Percentiles rank a stretch among this genome's conserved stretches.
Evolutionary conservation across 306 rosid species (phyloP).

Genomic region (Vigna hirtella): DNA sequence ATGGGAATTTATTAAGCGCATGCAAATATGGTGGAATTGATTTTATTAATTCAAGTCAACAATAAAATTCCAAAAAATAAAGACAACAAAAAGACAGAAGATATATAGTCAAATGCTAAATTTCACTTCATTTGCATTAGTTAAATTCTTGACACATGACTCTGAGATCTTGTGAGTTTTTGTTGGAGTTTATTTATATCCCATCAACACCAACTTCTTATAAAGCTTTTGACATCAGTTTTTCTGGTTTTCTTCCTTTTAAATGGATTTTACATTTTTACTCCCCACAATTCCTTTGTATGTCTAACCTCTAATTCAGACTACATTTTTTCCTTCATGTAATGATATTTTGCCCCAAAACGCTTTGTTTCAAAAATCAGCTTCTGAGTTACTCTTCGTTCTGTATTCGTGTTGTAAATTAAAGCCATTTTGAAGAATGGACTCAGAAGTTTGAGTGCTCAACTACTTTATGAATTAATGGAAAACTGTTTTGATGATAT

Average conservation of each 20-base stretch:
- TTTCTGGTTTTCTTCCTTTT: neutral
- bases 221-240: conserved; percentile 14
- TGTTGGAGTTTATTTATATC: conserved; percentile 29
- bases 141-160: conserved; percentile 48
- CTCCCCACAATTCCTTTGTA: conserved; percentile 30
- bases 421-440: neutral
- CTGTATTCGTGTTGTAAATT: neutral
- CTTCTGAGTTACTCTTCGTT: neutral
- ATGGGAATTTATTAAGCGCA: conserved; percentile 10
- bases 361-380: neutral
- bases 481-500: conserved; percentile 22
- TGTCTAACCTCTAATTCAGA: neutral
- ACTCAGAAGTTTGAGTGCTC: conserved; percentile 3
- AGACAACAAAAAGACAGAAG: conserved; percentile 37
- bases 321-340: conserved; percentile 9
- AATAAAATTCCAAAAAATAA: conserved; percentile 26
- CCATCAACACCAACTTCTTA: conserved; percentile 34
- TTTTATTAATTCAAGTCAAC: conserved; percentile 27
- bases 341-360: conserved; percentile 11
- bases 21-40: neutral
- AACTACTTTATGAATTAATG: neutral
- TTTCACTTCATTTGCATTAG: conserved; percentile 21
- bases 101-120: conserved; percentile 32
- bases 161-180: conserved; percentile 33
- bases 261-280: neutral